Evolutionary conservation across 2,329 filamentous ascomycete species (phyloP).

Genomic region (Fusarium brevicatenulatum): DNA sequence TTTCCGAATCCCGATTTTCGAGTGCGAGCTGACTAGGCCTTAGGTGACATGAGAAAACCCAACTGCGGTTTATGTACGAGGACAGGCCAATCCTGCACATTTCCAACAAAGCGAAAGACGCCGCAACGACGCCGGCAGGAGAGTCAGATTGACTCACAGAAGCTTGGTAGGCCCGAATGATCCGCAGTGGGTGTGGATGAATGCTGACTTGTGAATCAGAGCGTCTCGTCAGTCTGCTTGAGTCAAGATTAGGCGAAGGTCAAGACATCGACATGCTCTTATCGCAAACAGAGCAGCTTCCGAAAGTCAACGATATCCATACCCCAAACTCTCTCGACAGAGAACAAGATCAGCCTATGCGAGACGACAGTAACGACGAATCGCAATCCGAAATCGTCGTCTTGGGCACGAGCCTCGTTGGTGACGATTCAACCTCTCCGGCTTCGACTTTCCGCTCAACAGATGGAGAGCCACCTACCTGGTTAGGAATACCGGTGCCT

Average conservation of each 20-base stretch:
- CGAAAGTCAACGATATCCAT: neutral
- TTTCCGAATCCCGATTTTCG: fast-evolving
- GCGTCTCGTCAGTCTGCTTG: neutral
- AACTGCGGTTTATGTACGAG: neutral
- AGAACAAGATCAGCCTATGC: neutral
- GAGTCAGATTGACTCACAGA: neutral
- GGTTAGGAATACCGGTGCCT: fast-evolving
- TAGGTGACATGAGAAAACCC: neutral
- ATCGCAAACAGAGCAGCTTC: neutral
- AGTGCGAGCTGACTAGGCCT: fast-evolving
- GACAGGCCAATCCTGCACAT: neutral
- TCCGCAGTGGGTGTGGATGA: fast-evolving
- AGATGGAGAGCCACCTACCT: fast-evolving
- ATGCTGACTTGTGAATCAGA: neutral
- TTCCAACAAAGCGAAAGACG: neutral
- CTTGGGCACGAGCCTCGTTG: fast-evolving
- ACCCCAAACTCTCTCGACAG: neutral
- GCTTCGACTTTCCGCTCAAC: neutral
- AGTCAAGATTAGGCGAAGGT: neutral
- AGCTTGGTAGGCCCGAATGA: neutral
- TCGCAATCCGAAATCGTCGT: neutral
- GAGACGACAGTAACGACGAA: neutral
- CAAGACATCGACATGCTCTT: neutral
- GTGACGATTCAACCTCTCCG: neutral
- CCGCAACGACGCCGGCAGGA: neutral